phyloP scores from a whole-genome alignment of 139 green algal genomes.

The Micractinium sp. region DNA sequence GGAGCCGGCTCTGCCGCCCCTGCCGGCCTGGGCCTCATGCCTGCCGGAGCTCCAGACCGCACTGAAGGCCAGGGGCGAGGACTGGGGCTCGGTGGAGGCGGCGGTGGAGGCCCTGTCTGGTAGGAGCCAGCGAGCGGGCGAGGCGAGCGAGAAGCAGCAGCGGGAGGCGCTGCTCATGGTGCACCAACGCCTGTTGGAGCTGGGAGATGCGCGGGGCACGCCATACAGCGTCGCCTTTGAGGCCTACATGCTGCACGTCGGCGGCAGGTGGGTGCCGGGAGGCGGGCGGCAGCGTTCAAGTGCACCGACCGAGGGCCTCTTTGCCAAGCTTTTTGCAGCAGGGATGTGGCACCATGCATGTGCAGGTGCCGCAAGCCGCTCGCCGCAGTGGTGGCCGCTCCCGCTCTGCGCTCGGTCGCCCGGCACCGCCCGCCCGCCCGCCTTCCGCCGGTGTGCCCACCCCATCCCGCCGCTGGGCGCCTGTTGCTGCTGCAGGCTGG shows the following conservation, averaged over 20 bases:
- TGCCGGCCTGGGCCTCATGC: conserved; percentile 17
- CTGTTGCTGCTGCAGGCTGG: neutral
- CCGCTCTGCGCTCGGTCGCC: too few relatives aligned
- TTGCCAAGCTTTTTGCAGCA: neutral
- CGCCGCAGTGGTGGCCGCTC: too few relatives aligned
- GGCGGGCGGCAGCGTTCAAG: neutral
- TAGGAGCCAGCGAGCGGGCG: neutral
- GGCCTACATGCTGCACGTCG: conserved; percentile 37
- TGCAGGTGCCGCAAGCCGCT: neutral
- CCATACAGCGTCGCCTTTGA: conserved; percentile 22
- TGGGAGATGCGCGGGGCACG: neutral
- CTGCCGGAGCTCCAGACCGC: neutral
- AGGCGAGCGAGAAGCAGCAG: conserved; percentile 12
- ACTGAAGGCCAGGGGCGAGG: neutral
- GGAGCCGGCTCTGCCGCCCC: neutral
- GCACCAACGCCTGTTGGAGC: conserved; percentile 14
- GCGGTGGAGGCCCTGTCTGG: conserved; percentile 18
- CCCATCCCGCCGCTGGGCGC: neutral
- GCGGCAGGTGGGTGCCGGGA: conserved; percentile 13
- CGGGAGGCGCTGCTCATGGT: conserved; percentile 21
- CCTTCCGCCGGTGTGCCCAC: neutral
- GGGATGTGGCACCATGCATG: neutral
- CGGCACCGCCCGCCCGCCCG: neutral
- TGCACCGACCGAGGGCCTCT: neutral
- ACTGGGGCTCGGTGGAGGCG: conserved; percentile 6